Evolutionary conservation across 225 moss, liverwort and hornwort species (phyloP).

Genomic region (Physcomitrellopsis africana): DNA sequence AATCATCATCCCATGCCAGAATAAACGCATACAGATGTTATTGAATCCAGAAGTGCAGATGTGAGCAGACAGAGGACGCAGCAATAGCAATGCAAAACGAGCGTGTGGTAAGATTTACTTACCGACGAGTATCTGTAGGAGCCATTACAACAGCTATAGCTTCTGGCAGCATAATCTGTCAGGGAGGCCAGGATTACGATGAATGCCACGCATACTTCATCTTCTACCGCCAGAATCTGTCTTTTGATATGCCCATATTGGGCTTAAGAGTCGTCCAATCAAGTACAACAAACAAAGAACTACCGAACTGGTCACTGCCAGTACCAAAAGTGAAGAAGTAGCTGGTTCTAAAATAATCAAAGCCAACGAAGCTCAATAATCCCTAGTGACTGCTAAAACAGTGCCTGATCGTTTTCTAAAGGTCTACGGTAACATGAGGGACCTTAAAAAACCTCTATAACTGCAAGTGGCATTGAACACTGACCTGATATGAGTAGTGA

Average conservation of each 20-base stretch:
- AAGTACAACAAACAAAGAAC: slow-evolving; percentile 6
- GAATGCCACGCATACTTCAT: slow-evolving; percentile 18
- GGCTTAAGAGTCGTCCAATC: neutral
- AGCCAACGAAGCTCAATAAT: neutral
- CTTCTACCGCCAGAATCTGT: neutral
- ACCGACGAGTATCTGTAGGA: slow-evolving; percentile 73
- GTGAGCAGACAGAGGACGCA: slow-evolving; percentile 7
- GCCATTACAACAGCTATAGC: slow-evolving; percentile 98
- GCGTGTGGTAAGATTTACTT: slow-evolving; percentile 15
- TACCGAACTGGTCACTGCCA: slow-evolving; percentile 11
- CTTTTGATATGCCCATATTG: neutral
- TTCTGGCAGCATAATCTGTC: slow-evolving; percentile 96
- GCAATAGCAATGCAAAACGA: neutral
- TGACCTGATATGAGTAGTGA: slow-evolving; percentile 98
- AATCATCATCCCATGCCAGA: slow-evolving; percentile 2
- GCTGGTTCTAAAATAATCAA: neutral
- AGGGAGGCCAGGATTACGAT: slow-evolving; percentile 25
- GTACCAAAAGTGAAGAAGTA: slow-evolving; percentile 6
- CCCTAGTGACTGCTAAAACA: neutral
- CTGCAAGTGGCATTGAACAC: slow-evolving; percentile 21
- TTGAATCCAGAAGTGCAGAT: slow-evolving; percentile 4
- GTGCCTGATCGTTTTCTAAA: slow-evolving; percentile 4
- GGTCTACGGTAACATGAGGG: slow-evolving; percentile 10
- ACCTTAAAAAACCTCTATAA: slow-evolving; percentile 4
- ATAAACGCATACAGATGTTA: neutral